Conservation (phyloP, 2,329 filamentous ascomycete genomes). For the Penicillium palitans region DNA sequence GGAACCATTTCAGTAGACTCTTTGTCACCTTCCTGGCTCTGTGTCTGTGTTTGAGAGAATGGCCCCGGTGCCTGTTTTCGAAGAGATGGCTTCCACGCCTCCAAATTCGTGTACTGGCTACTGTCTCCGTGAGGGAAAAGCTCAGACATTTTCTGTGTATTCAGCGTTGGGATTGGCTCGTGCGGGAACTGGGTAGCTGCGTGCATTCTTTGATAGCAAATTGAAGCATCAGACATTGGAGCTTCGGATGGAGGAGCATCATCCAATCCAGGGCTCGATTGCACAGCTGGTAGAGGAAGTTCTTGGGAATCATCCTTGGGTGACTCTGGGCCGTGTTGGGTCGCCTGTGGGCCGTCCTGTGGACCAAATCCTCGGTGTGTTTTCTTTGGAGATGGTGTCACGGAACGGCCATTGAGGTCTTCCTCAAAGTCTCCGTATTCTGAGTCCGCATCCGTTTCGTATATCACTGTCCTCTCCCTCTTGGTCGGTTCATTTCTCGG, state of each 20-base stretch:
- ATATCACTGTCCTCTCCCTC: constrained; percentile 38
- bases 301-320: constrained; percentile 33
- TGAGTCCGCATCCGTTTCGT: constrained; percentile 46
- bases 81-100: constrained; percentile 1
- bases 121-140: constrained; percentile 37
- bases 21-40: constrained; percentile 23
- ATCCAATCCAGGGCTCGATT: constrained; percentile 26
- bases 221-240: constrained; percentile 37
- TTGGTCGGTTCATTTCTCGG: constrained; percentile 7
- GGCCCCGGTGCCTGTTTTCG: constrained; percentile 12
- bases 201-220: constrained; percentile 40
- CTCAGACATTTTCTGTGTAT: constrained; percentile 40
- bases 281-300: constrained; percentile 30
- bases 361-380: not conserved
- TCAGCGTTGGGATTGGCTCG: constrained; percentile 38
- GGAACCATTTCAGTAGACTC: constrained; percentile 39
- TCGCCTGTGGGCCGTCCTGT: not conserved
- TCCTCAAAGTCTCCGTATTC: constrained; percentile 36
- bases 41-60: constrained; percentile 24
- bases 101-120: constrained; percentile 16
- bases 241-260: constrained; percentile 28
- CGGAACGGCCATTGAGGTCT: constrained; percentile 12
- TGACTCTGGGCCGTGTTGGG: constrained; percentile 15
- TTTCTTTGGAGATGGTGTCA: constrained; percentile 9
- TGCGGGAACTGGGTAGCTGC: constrained; percentile 40